Conservation (phyloP, 2,329 filamentous ascomycete genomes). For the Tolypocladium guangdongense region DNA sequence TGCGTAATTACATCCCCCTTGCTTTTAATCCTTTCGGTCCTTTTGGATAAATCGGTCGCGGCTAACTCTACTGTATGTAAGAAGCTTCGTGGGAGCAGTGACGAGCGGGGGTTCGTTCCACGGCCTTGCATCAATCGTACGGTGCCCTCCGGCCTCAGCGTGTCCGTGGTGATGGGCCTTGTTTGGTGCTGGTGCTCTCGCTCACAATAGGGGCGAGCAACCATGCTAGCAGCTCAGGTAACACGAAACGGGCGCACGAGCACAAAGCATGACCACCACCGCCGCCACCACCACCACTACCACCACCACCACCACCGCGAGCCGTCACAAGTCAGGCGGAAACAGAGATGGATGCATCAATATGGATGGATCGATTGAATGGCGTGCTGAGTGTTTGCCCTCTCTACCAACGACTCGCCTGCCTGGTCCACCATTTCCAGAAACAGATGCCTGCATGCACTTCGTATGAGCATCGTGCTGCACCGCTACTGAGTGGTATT, state of each 20-base stretch:
- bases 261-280: neutral
- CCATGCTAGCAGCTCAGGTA: neutral
- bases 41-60: neutral
- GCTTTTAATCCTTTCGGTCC: no score
- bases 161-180: neutral
- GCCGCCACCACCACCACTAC: neutral
- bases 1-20: neutral
- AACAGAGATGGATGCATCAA: neutral
- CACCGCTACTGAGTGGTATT: neutral
- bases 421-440: neutral
- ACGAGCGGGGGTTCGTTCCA: neutral
- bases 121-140: neutral
- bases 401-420: neutral
- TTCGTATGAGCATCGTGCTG: neutral
- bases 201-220: neutral
- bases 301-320: neutral
- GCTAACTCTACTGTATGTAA: neutral
- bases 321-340: neutral
- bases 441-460: neutral
- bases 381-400: neutral
- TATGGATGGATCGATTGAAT: neutral
- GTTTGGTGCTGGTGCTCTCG: neutral
- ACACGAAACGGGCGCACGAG: neutral
- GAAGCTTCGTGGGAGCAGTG: neutral
- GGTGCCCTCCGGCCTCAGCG: neutral